Conservation (phyloP, 768 basidiomycete genomes). For the Gymnopilus dilepis region DNA sequence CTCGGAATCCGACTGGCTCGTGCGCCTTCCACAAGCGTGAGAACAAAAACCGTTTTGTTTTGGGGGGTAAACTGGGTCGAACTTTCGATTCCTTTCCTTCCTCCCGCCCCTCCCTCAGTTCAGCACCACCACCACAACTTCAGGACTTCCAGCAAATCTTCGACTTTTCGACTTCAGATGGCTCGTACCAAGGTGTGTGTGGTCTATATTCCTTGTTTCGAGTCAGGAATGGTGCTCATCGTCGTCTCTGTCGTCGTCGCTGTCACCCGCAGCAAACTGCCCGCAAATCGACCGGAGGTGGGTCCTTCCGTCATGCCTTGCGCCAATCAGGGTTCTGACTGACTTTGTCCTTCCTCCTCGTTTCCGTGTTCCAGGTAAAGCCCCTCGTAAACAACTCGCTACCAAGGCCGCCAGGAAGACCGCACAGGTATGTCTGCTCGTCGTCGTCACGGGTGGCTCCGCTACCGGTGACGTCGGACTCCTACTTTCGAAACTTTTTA, state of each 20-base stretch:
- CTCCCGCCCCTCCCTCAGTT: conserved; percentile 44
- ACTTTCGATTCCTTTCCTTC: conserved; percentile 34
- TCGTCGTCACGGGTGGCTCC: conserved; percentile 29
- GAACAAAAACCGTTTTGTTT: conserved; percentile 46
- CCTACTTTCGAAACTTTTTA: conserved; percentile 11
- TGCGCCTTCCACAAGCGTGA: conserved; percentile 53
- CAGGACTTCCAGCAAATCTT: conserved; percentile 26
- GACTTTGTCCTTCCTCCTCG: conserved; percentile 21
- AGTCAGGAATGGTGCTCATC: conserved; percentile 32
- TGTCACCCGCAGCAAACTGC: conserved; percentile 84
- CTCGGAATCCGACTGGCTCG: conserved; percentile 54
- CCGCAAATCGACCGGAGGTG: conserved; percentile 98
- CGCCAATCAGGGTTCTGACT: conserved; percentile 7
- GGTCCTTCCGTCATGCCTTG: conserved; percentile 33
- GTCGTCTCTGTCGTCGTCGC: conserved; percentile 36
- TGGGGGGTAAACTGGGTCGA: conserved; percentile 43
- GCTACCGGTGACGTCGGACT: conserved; percentile 22
- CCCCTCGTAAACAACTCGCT: conserved; percentile 92
- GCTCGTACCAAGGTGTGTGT: conserved; percentile 83
- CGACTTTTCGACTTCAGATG: conserved; percentile 52
- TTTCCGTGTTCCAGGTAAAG: conserved; percentile 63
- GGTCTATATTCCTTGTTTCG: conserved; percentile 22
- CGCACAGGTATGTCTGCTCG: conserved; percentile 59
- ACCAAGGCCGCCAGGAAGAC: conserved; percentile 96
- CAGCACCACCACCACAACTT: conserved; percentile 38